These are phyloP conservation scores for Crithidia bombi DNA, from an alignment of 208 protist genomes.

Conservation along the genomic window DNA sequence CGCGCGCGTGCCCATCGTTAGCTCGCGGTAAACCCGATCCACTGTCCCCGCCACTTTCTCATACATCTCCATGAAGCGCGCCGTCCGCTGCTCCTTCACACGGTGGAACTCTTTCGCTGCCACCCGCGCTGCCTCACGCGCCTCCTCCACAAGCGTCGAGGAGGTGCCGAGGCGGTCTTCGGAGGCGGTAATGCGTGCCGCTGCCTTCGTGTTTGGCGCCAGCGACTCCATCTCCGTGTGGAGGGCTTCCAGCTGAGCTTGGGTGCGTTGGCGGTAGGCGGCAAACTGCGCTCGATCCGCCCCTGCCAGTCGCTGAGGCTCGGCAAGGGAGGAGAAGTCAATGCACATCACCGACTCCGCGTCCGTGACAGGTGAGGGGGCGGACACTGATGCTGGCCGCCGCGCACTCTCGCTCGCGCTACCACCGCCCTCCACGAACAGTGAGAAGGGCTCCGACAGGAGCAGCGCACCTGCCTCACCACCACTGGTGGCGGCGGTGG, in stretches of 20 bases:
- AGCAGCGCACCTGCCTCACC: conserved; percentile 6
- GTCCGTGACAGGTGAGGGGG: conserved; percentile 15
- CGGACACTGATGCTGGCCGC: not conserved
- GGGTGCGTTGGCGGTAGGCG: conserved; percentile 67
- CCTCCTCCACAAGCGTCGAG: conserved; percentile 75
- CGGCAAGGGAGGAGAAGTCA: conserved; percentile 75
- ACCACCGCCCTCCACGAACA: conserved; percentile 27
- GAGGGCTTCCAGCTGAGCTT: conserved; percentile 59
- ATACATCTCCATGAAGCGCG: conserved; percentile 94
- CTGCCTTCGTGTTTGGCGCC: conserved; percentile 86
- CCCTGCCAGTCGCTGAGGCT: conserved; percentile 45
- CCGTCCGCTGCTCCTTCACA: conserved; percentile 88
- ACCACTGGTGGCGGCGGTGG: not conserved
- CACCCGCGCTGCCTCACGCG: conserved; percentile 68
- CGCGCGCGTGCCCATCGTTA: conserved; percentile 89
- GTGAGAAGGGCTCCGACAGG: conserved; percentile 69
- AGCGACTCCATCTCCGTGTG: conserved; percentile 76
- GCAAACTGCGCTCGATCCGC: conserved; percentile 53
- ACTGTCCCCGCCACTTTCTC: conserved; percentile 91
- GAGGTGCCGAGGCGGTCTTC: conserved; percentile 78
- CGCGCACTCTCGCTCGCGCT: conserved; percentile 1
- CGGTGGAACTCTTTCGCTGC: conserved; percentile 81
- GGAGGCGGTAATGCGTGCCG: conserved; percentile 60
- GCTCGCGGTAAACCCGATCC: conserved; percentile 95
- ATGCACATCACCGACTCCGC: conserved; percentile 48